Evolutionary conservation across 1,284 basidiomycete genomes (phyloP), one percentile per base, ranked within the genome.

Genomic region (Rugosomyces carneus): DNA sequence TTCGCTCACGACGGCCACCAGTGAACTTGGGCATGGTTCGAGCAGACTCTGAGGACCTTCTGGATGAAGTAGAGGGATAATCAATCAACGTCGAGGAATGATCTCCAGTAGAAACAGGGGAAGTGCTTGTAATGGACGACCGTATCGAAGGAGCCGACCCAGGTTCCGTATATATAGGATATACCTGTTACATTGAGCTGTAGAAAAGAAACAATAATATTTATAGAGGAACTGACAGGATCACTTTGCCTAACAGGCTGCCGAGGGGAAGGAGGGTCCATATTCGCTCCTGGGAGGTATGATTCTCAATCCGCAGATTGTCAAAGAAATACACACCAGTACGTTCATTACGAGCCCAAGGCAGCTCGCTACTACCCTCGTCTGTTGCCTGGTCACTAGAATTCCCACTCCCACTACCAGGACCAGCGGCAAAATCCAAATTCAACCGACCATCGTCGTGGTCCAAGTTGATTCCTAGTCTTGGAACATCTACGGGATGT

Each of bases 301-400:
- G 37, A 38, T 32, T 37, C 3, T 24, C n/a, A n/a, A n/a, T n/a
- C n/a, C n/a, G 38, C 37, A 24, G 38, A 24, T 38, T 41, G 40
- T 36, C 45, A 53, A 29, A 39, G n/a, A 8, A 29, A 39, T 29
- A 59, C 60, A 36, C 46, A 67, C 65, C 54, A 50, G 61, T 54
- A 52, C 62, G 64, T 54, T 77, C 73, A 45, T 60, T 56, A 43
- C 67, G 66, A 40, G 74, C 70, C 76, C 81, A 84, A 21, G 80
- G 81, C 40, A 84, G 69, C 61, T 85, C 84, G 53, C 77, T 81
- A 48, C 68, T 68, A 40, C 67, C 69, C 27, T 74, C 73, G 43
- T 79, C 73, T 18, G 68, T 68, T 40, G 64, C 65, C 11, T 62
- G 62, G 45, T 73, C 68, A 46, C 69, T 69, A 7, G 63, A 57